Conservation (phyloP, 306 rosid genomes). For the Argentina anserina region DNA sequence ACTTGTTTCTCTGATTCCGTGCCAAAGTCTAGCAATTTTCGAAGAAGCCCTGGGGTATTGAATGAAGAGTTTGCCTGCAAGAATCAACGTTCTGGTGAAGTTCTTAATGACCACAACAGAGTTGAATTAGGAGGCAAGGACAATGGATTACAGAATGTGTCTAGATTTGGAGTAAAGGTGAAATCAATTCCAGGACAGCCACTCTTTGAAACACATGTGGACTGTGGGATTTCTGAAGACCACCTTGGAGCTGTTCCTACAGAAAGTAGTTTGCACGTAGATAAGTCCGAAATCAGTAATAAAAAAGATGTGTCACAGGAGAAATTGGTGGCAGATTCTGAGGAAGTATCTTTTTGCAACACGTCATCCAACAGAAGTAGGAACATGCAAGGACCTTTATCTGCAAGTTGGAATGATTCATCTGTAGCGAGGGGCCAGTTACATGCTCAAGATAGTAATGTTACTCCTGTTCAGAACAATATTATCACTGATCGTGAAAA, state of each 20-base stretch:
- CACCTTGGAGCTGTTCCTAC: constrained; percentile 9
- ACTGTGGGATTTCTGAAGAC: constrained; percentile 18
- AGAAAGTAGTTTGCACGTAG: constrained; percentile 2
- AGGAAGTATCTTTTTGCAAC: constrained; percentile 4
- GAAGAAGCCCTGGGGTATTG: not conserved
- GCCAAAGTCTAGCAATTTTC: constrained; percentile 6
- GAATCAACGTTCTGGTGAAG: constrained; percentile 11
- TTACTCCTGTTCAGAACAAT: constrained; percentile 25
- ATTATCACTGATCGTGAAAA: constrained; percentile 68
- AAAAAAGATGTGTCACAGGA: constrained; percentile 15
- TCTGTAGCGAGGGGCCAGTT: constrained; percentile 11
- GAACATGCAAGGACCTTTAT: not conserved
- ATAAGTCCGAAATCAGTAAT: constrained; percentile 12
- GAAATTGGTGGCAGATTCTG: constrained; percentile 18
- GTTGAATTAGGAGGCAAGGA: constrained; percentile 20
- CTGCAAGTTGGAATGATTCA: constrained; percentile 17
- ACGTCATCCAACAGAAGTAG: not conserved
- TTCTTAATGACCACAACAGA: constrained; percentile 16
- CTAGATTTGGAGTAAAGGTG: constrained; percentile 9
- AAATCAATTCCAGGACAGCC: constrained; percentile 6
- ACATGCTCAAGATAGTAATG: constrained; percentile 28
- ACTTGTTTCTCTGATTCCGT: constrained; percentile 6
- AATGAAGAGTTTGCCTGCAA: not conserved
- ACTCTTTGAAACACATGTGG: constrained; percentile 7
- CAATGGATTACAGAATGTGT: not conserved